Evolutionary conservation across 108 stramenopile genomes (phyloP).

Genomic region (Cylindrotheca fusiformis): DNA sequence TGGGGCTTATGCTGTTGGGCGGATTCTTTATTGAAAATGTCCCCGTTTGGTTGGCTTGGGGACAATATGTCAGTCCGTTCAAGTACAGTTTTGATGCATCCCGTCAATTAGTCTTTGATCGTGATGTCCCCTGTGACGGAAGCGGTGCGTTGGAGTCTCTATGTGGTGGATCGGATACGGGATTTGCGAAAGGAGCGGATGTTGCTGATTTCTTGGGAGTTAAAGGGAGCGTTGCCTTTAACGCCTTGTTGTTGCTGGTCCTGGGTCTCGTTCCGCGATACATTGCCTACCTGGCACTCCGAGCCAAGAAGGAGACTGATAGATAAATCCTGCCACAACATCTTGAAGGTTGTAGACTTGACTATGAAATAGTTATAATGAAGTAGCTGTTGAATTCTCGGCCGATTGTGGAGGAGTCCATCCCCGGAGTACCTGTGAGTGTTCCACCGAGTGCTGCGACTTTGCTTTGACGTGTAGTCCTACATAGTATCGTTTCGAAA

Average conservation of each 20-base stretch:
- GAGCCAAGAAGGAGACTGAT: conserved; percentile 26
- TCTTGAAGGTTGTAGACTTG: too few relatives aligned
- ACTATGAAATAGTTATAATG: too few relatives aligned
- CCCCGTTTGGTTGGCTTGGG: conserved; percentile 51
- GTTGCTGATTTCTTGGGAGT: conserved; percentile 56
- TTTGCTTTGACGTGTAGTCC: too few relatives aligned
- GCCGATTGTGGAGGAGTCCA: too few relatives aligned
- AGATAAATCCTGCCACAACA: conserved; percentile 13
- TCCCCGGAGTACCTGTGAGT: too few relatives aligned
- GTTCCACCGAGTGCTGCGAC: too few relatives aligned
- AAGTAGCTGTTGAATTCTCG: too few relatives aligned
- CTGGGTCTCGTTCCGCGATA: conserved; percentile 49
- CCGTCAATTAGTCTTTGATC: conserved; percentile 52
- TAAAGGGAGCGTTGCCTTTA: conserved; percentile 58
- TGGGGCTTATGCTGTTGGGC: conserved; percentile 59
- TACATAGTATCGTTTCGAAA: too few relatives aligned
- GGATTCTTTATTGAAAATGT: conserved; percentile 70
- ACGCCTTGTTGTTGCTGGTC: conserved; percentile 54
- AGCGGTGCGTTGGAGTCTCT: conserved; percentile 30
- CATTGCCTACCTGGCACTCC: conserved; percentile 58
- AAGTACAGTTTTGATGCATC: conserved; percentile 64
- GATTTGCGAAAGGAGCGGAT: conserved; percentile 17
- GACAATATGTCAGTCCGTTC: conserved; percentile 59
- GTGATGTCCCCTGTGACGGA: conserved; percentile 61
- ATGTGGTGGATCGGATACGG: conserved; percentile 2